phyloP scores from a whole-genome alignment of 257 asterid genomes.

The Prunella vulgaris region DNA sequence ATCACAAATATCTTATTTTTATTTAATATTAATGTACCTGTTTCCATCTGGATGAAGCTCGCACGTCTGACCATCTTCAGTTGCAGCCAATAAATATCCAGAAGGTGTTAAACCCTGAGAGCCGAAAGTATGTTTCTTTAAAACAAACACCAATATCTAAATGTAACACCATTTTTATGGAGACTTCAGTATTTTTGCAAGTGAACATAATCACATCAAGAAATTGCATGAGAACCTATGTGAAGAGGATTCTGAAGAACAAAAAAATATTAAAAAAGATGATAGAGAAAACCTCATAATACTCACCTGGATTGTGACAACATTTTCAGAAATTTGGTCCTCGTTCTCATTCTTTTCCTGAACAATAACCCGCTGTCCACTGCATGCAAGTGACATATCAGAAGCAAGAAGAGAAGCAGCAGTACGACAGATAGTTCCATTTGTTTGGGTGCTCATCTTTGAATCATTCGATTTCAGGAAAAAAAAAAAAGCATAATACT shows the following conservation, averaged over 20 bases:
- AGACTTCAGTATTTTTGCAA: neutral
- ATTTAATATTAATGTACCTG: slow-evolving; percentile 45
- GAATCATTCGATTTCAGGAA: neutral
- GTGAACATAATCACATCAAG: neutral
- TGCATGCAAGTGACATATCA: slow-evolving; percentile 37
- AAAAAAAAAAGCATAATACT: slow-evolving; percentile 11
- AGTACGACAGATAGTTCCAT: slow-evolving; percentile 10
- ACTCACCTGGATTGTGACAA: slow-evolving; percentile 73
- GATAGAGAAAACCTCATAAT: slow-evolving; percentile 3
- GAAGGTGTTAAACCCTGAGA: slow-evolving; percentile 73
- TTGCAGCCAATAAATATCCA: slow-evolving; percentile 64
- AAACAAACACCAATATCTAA: neutral
- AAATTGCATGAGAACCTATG: neutral
- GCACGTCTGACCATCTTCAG: slow-evolving; percentile 71
- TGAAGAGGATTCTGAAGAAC: slow-evolving; percentile 4
- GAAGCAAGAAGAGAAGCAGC: slow-evolving; percentile 19
- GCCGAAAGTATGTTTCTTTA: slow-evolving; percentile 8
- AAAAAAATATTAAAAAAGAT: neutral
- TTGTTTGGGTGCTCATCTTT: neutral
- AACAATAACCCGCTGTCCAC: slow-evolving; percentile 83
- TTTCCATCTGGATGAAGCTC: slow-evolving; percentile 99
- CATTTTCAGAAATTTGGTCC: slow-evolving; percentile 52
- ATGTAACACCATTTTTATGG: neutral
- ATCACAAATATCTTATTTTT: neutral
- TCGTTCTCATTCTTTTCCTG: slow-evolving; percentile 52